These are phyloP conservation scores for Malus sylvestris DNA, from an alignment of 306 rosid genomes.

Conservation along the genomic window DNA sequence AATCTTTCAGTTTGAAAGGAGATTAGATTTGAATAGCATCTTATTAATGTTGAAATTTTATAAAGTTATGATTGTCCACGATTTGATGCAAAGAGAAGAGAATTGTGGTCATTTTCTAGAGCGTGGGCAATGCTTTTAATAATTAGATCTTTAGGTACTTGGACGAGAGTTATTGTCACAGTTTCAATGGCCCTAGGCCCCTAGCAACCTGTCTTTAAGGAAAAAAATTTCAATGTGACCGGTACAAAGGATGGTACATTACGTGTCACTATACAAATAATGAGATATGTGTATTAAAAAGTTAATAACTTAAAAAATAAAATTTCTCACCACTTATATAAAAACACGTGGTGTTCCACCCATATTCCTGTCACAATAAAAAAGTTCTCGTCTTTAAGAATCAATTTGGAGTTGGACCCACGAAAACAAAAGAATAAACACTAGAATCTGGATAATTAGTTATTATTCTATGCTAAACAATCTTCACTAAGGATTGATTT, in stretches of 20 bases:
- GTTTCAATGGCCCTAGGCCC: constrained; percentile 39
- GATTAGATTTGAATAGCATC: constrained; percentile 29
- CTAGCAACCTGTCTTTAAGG: constrained; percentile 23
- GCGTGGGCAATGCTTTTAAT: constrained; percentile 35
- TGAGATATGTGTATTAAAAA: no score
- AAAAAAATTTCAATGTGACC: no score
- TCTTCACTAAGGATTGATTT: not conserved
- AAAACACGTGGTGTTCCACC: no score
- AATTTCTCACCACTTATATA: no score
- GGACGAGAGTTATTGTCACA: constrained; percentile 48
- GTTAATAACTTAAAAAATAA: no score
- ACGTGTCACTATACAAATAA: no score
- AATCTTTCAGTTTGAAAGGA: constrained; percentile 8
- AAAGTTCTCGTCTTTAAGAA: no score
- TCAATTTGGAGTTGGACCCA: constrained; percentile 47
- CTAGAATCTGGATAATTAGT: constrained; percentile 21
- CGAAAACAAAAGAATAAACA: not conserved
- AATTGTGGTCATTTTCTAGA: constrained; percentile 23
- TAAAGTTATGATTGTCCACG: constrained; percentile 34
- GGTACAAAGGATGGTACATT: accelerated
- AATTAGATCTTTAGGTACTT: constrained; percentile 42
- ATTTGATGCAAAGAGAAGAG: constrained; percentile 23
- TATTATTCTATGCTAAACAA: constrained; percentile 7
- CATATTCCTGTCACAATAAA: no score
- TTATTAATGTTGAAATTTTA: constrained; percentile 33